phyloP scores from a whole-genome alignment of 805 yeast species.

The Priceomyces carsonii region DNA sequence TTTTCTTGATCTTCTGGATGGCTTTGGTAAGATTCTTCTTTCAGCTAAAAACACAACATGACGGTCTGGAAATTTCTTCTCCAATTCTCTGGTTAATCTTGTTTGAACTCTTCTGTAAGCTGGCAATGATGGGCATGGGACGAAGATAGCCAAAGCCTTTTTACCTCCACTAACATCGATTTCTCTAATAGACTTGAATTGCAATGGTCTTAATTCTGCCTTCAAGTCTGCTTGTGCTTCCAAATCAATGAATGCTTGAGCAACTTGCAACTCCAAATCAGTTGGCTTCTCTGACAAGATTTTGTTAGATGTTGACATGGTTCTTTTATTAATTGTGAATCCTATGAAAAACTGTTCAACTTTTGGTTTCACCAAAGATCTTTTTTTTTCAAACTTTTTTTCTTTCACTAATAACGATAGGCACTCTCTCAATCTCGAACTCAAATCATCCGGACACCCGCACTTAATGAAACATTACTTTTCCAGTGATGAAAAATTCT shows the following conservation, averaged over 20 bases:
- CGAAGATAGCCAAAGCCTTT: constrained; percentile 97
- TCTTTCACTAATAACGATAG: constrained; percentile 2
- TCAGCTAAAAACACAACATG: constrained; percentile 99
- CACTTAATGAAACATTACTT: not conserved
- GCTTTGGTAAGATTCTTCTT: constrained; percentile 99
- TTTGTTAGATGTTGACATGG: constrained; percentile 96
- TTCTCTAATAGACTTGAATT: constrained; percentile 98
- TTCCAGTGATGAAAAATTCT: not conserved
- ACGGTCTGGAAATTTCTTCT: constrained; percentile 99
- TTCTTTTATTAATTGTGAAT: constrained; percentile 16
- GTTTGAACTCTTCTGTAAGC: constrained; percentile 97
- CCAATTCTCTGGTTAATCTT: constrained; percentile 98
- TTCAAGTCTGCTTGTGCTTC: constrained; percentile 95
- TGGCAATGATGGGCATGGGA: constrained; percentile 92
- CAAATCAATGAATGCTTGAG: constrained; percentile 96
- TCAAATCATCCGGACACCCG: constrained; percentile 2
- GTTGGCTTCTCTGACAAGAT: constrained; percentile 93
- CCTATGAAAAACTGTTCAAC: constrained; percentile 4
- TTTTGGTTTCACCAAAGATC: constrained; percentile 1
- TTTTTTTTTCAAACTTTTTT: constrained; percentile 5
- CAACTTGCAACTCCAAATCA: constrained; percentile 99
- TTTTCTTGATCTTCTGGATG: constrained; percentile 93
- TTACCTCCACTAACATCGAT: constrained; percentile 97
- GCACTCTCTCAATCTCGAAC: no score
- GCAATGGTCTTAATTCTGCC: constrained; percentile 97